phyloP scores from a whole-genome alignment of 1,284 basidiomycete genomes.

The Papiliotrema fonsecae region DNA sequence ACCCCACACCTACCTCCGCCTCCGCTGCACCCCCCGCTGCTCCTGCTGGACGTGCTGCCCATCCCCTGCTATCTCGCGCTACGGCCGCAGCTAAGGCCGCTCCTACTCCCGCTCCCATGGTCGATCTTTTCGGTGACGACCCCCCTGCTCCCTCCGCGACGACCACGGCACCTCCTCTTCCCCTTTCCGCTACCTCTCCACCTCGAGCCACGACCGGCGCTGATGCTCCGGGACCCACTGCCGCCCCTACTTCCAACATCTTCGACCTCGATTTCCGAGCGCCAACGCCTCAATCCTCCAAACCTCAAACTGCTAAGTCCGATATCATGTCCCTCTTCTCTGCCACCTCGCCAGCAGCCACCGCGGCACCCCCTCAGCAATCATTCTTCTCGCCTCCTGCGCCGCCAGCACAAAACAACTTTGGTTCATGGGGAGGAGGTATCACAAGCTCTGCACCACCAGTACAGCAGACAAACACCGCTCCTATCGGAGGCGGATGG shows the following conservation, averaged over 20 bases:
- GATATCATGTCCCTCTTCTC: constrained; percentile 50
- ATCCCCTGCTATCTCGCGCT: constrained; percentile 40
- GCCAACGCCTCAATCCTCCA: constrained; percentile 25
- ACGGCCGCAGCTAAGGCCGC: constrained; percentile 10
- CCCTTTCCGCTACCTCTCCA: constrained; percentile 16
- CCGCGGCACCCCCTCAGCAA: constrained; percentile 11
- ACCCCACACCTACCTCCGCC: constrained; percentile 25
- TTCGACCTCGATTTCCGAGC: constrained; percentile 50
- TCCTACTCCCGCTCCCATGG: constrained; percentile 23
- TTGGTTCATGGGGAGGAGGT: constrained; percentile 37
- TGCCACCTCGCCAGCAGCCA: constrained; percentile 19
- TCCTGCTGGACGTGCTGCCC: constrained; percentile 19
- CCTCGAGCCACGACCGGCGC: constrained; percentile 17
- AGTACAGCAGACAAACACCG: constrained; percentile 15
- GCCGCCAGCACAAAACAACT: constrained; percentile 18
- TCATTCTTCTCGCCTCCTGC: constrained; percentile 21
- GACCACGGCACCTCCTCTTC: constrained; percentile 11
- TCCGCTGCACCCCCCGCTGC: constrained; percentile 17
- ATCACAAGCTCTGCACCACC: constrained; percentile 28
- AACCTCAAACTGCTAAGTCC: constrained; percentile 31
- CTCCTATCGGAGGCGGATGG: constrained; percentile 21
- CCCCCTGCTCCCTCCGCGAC: constrained; percentile 10
- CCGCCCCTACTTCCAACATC: constrained; percentile 28
- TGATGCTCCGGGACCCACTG: constrained; percentile 13
- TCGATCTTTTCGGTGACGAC: constrained; percentile 38